Conservation (phyloP, 208 protist genomes). For the Trypanosoma lewisi region DNA sequence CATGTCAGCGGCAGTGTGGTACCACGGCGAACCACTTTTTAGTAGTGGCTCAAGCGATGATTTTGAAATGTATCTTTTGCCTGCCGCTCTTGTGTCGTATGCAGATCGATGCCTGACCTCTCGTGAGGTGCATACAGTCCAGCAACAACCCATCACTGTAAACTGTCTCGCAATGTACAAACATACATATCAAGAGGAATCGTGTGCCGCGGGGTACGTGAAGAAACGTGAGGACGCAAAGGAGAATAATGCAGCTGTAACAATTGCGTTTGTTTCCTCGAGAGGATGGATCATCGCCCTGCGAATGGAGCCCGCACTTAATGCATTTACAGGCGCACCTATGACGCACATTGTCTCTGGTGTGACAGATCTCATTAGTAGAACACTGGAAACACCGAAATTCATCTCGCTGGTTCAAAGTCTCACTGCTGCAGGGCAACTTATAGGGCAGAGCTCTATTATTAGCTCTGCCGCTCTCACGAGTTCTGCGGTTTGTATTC, state of each 20-base stretch:
- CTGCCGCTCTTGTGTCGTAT: constrained; percentile 38
- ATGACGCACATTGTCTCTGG: constrained; percentile 45
- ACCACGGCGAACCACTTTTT: constrained; percentile 22
- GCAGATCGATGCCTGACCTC: constrained; percentile 18
- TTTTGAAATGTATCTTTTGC: constrained; percentile 34
- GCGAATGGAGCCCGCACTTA: constrained; percentile 34
- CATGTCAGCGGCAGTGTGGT: constrained; percentile 31
- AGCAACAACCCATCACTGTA: constrained; percentile 12
- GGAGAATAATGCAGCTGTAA: constrained; percentile 16
- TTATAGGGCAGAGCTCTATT: neutral
- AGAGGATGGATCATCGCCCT: constrained; percentile 56
- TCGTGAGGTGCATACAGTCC: neutral
- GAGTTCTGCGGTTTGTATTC: neutral
- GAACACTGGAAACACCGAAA: constrained; percentile 27
- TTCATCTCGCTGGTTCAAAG: constrained; percentile 7
- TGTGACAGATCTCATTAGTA: constrained; percentile 39
- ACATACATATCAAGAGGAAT: neutral
- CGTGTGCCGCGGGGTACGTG: constrained; percentile 14
- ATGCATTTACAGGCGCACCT: constrained; percentile 50
- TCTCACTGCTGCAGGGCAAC: neutral
- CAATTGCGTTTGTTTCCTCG: constrained; percentile 34
- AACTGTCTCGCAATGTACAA: constrained; percentile 22
- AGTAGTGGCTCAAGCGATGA: constrained; percentile 11
- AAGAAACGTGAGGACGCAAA: constrained; percentile 1
- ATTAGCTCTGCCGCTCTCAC: neutral